Percentiles rank a stretch among this genome's conserved stretches.
These are phyloP conservation scores for Symbiodinium natans DNA, from an alignment of 73 alveolate species.

Conservation along the genomic window DNA sequence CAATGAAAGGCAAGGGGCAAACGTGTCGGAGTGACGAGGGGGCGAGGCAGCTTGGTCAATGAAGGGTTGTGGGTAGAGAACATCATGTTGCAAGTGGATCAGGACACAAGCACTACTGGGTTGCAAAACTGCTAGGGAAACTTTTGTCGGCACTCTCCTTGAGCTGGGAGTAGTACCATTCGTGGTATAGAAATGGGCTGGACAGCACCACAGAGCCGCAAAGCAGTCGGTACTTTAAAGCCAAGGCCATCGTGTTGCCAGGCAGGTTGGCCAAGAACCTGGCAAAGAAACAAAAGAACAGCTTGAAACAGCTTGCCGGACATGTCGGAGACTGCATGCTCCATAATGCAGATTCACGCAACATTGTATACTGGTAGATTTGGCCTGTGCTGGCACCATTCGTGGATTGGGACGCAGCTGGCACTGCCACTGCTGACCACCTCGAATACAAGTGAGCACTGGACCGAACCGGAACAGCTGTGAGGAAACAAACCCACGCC, in stretches of 20 bases:
- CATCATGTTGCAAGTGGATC: too few relatives aligned
- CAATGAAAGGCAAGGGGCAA: too few relatives aligned
- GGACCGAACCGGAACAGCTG: background rate
- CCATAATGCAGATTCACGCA: too few relatives aligned
- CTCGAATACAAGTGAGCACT: background rate
- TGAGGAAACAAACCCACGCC: background rate
- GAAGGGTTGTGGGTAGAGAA: too few relatives aligned
- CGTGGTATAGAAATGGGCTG: conserved; percentile 62
- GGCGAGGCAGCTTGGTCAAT: too few relatives aligned
- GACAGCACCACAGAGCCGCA: conserved; percentile 84
- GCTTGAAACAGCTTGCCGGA: too few relatives aligned
- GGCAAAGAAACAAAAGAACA: too few relatives aligned
- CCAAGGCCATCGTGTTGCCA: conserved; percentile 81
- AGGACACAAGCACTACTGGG: too few relatives aligned
- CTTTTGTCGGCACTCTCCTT: background rate
- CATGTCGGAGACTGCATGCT: too few relatives aligned
- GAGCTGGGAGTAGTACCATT: conserved; percentile 76
- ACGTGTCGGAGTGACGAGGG: too few relatives aligned
- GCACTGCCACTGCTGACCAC: conserved; percentile 27
- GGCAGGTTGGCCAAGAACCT: conserved; percentile 72
- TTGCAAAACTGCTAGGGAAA: background rate
- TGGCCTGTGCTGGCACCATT: conserved; percentile 5
- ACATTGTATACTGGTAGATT: too few relatives aligned
- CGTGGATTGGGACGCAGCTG: conserved; percentile 75
- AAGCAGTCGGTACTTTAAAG: conserved; percentile 67